Base-by-base conservation (phyloP, 768 basidiomycete species). In the Suillus weaverae region DNA sequence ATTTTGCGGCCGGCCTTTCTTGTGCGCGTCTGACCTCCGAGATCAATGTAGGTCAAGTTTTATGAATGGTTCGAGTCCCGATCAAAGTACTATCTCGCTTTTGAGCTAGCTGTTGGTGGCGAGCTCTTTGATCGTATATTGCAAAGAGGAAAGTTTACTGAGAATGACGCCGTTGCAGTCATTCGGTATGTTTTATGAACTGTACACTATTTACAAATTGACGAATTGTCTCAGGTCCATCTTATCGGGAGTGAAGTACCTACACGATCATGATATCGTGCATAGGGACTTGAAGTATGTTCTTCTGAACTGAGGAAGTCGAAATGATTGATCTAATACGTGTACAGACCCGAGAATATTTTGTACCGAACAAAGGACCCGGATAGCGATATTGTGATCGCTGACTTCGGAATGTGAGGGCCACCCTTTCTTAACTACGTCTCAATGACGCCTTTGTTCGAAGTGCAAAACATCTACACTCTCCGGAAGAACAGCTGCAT, bases 11-110 rank as follows among this genome's bases (percentile, higher is more conserved):
- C 2, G 6, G 5, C 16, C 16, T 26, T 60, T 54, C 46, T 30
- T 9, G 22, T 38, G 10, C n/a, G 33, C 9, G 61, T n/a, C 14
- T 33, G 46, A 61, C 14, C 50, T 61, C 36, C 48, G 14, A 50
- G 48, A 33, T 14, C 35, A 10, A 26, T 32, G 20, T 36, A 95
- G 94, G 94, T 97, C 63, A 97, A 96, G 73, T 95, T 97, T 72
- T 96, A 90, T 75, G 95, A 97, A 75, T 94, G 91, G 88, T 99
- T 99, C 74, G 97, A 99, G 73, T 94, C 92, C 10, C 83, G 95
- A 67, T 84, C 89, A 18, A 98, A 97, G 78, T 98, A 94, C 76
- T 99, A 96, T 73, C 86, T 99, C n/a, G 85, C 91, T 0, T 97
- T 97, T 71, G 94, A 98, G 76, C 89, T 99, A 10, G 97, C 95